Evolutionary conservation across 176 grass and related monocot genomes (phyloP).

Genomic region (Alloteropsis semialata): DNA sequence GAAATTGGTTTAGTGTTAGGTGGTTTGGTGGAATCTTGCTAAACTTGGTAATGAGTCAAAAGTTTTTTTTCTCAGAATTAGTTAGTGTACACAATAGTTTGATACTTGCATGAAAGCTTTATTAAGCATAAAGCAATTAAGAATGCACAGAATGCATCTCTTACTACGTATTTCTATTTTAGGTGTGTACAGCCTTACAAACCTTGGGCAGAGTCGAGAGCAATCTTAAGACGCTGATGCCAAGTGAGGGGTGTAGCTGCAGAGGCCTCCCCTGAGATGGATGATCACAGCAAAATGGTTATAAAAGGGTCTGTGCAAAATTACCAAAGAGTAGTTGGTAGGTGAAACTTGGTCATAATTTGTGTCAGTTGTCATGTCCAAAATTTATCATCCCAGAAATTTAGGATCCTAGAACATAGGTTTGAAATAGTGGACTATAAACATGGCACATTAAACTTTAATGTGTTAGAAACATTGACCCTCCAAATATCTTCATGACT

Average conservation of each 20-base stretch:
- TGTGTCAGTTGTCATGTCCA: too few relatives aligned
- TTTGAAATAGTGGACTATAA: too few relatives aligned
- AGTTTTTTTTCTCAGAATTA: neutral
- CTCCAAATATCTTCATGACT: too few relatives aligned
- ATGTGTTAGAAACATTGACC: too few relatives aligned
- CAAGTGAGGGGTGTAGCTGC: slow-evolving; percentile 35
- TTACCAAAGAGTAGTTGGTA: too few relatives aligned
- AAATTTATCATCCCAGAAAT: too few relatives aligned
- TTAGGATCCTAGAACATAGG: too few relatives aligned
- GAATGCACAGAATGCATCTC: neutral
- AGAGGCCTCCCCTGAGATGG: slow-evolving; percentile 16
- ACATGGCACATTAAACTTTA: too few relatives aligned
- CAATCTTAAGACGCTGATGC: slow-evolving; percentile 54
- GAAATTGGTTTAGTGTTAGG: neutral
- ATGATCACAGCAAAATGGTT: neutral
- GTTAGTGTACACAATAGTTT: neutral
- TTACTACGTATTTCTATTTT: neutral
- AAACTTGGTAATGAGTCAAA: neutral
- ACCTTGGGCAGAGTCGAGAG: slow-evolving; percentile 52
- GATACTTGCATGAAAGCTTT: too few relatives aligned
- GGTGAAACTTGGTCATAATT: too few relatives aligned
- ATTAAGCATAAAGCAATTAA: too few relatives aligned
- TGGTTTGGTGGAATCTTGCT: neutral
- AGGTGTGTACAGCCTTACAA: neutral
- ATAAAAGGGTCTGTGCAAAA: neutral